Conservation (phyloP, 768 basidiomycete genomes). For the Tulasnella sp. region DNA sequence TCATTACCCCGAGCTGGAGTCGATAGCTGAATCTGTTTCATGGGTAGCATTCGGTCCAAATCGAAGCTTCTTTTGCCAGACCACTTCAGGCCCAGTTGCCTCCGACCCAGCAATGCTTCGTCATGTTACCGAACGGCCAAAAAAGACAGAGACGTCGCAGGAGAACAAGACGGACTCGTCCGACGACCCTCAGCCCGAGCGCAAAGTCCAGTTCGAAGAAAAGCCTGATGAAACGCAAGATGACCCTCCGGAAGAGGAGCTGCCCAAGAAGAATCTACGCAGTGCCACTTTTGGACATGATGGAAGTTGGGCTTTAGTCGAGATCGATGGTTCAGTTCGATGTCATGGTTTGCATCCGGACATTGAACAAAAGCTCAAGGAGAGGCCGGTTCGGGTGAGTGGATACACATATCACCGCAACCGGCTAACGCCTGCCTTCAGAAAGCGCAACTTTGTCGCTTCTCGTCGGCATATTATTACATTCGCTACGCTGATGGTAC, state of each 20-base stretch:
- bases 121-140: background rate
- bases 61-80: background rate
- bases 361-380: background rate
- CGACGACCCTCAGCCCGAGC: background rate
- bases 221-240: background rate
- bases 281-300: background rate
- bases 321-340: background rate
- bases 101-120: background rate
- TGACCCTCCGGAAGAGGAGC: background rate
- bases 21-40: background rate
- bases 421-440: background rate
- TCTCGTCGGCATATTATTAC: background rate
- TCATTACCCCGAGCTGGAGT: background rate
- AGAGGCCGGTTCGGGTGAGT: slow-evolving; percentile 4
- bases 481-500: background rate
- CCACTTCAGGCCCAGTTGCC: background rate
- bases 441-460: background rate
- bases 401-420: background rate
- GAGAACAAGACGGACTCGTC: background rate
- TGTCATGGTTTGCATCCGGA: background rate
- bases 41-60: slow-evolving; percentile 12
- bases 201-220: background rate
- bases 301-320: background rate
- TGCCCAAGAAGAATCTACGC: background rate
- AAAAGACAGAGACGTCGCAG: background rate